Base-by-base conservation (phyloP, 805 yeast genomes). In the Candida sonorensis region DNA sequence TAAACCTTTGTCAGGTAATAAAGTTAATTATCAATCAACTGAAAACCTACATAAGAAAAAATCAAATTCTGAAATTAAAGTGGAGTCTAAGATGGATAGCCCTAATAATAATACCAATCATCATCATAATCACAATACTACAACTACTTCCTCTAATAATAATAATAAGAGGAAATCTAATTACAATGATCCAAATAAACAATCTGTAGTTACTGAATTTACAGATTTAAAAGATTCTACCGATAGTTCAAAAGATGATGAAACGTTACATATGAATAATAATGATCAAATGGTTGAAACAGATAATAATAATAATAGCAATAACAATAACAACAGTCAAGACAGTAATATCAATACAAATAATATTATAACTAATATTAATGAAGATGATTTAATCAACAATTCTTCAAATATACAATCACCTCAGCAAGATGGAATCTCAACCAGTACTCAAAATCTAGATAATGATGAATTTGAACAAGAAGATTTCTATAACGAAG, bases 241-340 rank as follows among this genome's bases (percentile, higher is more conserved):
- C 3, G 61, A 57, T 34, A 51, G 59, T 29, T 57, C 62, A 8
- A 57, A 56, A 34, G 61, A 55, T 40, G 61, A 56, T 31, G 61
- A 55, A 17, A 47, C 53, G 2, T 40, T 52, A 4, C 45, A 42
- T 29, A 36, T 34, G 9, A 34, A 30, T 22, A 16, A 6, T 7
- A 9, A 22, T 16, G 15, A 31, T 14, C 37, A 34, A 16, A 37
- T 36, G 8, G 24, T 19, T 4, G 33, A 44, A 23, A 37, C 17
- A 15, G 43, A 32, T 22, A 17, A n/a, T 12, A 8, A 30, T 8
- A 22, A 27, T 14, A n/a, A 11, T 4, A 11, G 3, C 11, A 19
- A 15, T 20, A 28, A 35, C 14, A 11, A 20, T 7, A 17, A 17
- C 9, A 33, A 18, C 14, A 23, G n/a, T 22, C 7, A 10, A 5